Conservation (phyloP, 139 green algal genomes). For the Eudorina sp. region DNA sequence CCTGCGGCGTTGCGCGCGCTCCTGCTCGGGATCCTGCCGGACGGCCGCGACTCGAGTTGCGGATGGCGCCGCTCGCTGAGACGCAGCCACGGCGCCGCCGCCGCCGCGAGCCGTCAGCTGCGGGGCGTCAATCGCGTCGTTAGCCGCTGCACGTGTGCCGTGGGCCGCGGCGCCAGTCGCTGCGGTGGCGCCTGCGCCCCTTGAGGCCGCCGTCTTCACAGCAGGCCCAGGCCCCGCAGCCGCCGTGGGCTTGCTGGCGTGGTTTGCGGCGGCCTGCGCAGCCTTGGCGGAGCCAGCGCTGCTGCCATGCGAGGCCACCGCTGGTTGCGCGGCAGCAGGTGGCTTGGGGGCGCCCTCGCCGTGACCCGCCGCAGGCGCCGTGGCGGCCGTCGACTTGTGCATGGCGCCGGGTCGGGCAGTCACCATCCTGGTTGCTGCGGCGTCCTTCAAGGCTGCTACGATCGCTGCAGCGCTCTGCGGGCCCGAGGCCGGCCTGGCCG, state of each 20-base stretch:
- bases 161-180: not conserved
- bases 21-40: not conserved
- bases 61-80: not conserved
- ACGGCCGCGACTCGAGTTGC: not conserved
- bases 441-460: too few relatives aligned
- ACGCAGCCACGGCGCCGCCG: not conserved
- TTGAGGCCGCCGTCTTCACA: not conserved
- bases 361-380: not conserved
- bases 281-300: not conserved
- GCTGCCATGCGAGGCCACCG: not conserved
- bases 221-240: not conserved
- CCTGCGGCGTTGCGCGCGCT: slow-evolving; percentile 22
- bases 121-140: not conserved
- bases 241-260: not conserved
- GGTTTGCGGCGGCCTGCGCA: too few relatives aligned
- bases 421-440: too few relatives aligned
- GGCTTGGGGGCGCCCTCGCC: not conserved
- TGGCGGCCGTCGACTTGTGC: not conserved
- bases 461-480: too few relatives aligned
- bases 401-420: not conserved
- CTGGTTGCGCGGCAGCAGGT: not conserved
- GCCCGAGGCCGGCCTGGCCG: not conserved
- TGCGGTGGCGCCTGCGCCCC: not conserved
- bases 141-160: not conserved
- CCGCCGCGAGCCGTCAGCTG: not conserved